Base-by-base conservation (phyloP, 305 asterid genomes). In the Nicotiana rustica region DNA sequence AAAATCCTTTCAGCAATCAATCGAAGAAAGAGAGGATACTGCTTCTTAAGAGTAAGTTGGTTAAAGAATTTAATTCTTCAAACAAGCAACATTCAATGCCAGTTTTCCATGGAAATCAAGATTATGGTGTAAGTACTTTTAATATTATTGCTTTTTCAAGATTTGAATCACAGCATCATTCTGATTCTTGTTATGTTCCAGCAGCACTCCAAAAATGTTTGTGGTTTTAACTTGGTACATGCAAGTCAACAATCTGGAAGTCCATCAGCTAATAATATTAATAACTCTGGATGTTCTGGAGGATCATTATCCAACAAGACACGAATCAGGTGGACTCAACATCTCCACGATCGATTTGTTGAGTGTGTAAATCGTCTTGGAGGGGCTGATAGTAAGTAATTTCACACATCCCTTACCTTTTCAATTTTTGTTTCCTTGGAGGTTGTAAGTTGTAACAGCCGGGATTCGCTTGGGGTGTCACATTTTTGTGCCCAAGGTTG, bases 311-410 rank as follows among this genome's bases (percentile, higher is more conserved):
- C 92, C 0, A 83, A 81, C 78, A 95, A 95, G 90, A 86, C 91
- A 1, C 77, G 98, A 83, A 93, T 95, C 62, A 90, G 99, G 83
- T 95, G 99, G 99, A 94, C 89, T 83, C 94, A 86, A 77, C 96
- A 94, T 75, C 98, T 95, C 70, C 98, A 95, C 60, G 93, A 93
- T 82, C 91, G 93, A 69, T 95, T 95, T 19, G 97, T 95, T 15
- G 92, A 94, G 78, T 89, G 96, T 81, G 95, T 95, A 83, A 92
- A 89, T 85, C 89, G 83, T 76, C 98, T 95, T 55, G 99, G 98
- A 83, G 99, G 99, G 8, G 91, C 97, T 62, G 97, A 94, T 47
- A 95, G 99, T 94, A 89, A 89, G 98, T 86, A 49, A 55, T 25
- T 75, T 73, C 18, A 67, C 29, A 80, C 25, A 2, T 33, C 25